Percentiles rank a stretch among this genome's conserved stretches.
Conservation (phyloP, 2,329 filamentous ascomycete species). For the Fusarium agapanthi region DNA sequence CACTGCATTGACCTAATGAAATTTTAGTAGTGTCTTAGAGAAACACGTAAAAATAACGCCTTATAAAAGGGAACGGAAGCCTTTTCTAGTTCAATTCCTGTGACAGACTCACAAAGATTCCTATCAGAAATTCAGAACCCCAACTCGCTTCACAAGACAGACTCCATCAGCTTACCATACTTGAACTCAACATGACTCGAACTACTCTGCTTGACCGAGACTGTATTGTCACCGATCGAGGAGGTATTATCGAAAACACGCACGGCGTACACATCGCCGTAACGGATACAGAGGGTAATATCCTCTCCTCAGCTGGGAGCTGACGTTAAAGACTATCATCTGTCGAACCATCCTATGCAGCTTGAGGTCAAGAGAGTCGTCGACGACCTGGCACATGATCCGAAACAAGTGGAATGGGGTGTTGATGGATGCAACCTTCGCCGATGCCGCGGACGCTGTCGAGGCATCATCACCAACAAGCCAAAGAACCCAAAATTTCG, state of each 20-base stretch:
- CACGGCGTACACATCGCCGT: conserved; percentile 55
- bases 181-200: conserved; percentile 15
- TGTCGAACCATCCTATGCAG: conserved; percentile 50
- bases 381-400: conserved; percentile 46
- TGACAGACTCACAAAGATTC: neutral
- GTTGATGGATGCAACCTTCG: conserved; percentile 55
- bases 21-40: neutral
- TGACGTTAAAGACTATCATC: conserved; percentile 47
- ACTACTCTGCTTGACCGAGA: conserved; percentile 31
- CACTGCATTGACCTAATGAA: neutral
- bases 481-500: conserved; percentile 37
- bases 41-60: too few species aligned
- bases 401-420: conserved; percentile 50
- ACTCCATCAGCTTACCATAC: neutral
- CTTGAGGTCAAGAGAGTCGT: conserved; percentile 48
- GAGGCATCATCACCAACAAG: neutral
- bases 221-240: conserved; percentile 49
- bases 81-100: neutral
- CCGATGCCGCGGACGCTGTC: conserved; percentile 43
- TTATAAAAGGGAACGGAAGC: neutral
- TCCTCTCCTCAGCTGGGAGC: conserved; percentile 52
- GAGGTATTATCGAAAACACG: conserved; percentile 54
- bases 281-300: conserved; percentile 48
- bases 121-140: neutral
- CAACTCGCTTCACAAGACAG: neutral